phyloP scores from a whole-genome alignment of 2,329 filamentous ascomycete species.

The Epichloe amarillans region DNA sequence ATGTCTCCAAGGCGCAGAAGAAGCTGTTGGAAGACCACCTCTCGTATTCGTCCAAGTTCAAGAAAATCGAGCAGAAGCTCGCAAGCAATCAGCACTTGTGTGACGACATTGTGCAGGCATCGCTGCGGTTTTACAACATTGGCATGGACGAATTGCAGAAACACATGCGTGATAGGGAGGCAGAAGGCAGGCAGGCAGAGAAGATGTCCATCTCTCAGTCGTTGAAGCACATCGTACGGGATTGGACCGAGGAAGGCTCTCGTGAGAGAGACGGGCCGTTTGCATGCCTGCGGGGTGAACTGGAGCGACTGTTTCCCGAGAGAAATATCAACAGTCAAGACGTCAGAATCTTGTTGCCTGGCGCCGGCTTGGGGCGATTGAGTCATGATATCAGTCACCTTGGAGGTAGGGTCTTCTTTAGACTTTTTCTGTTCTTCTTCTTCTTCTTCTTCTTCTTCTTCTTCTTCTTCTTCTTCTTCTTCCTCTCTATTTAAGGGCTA shows the following conservation, averaged over 20 bases:
- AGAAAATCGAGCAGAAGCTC: constrained; percentile 28
- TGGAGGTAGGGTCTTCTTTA: constrained; percentile 16
- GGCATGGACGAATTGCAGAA: constrained; percentile 28
- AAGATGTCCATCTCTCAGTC: constrained; percentile 36
- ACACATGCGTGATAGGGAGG: constrained; percentile 25
- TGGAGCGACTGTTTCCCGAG: constrained; percentile 20
- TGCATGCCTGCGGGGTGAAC: constrained; percentile 21
- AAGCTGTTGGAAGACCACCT: constrained; percentile 37
- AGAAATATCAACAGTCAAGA: constrained; percentile 2
- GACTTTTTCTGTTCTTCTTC: not conserved
- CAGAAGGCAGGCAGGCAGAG: constrained; percentile 27
- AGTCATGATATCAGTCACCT: constrained; percentile 36
- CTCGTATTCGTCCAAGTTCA: constrained; percentile 42
- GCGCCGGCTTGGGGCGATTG: constrained; percentile 37
- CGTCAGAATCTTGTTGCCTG: constrained; percentile 34
- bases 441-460: not conserved
- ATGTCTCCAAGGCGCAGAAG: constrained; percentile 20
- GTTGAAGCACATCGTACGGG: constrained; percentile 43
- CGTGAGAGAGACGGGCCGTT: constrained; percentile 32
- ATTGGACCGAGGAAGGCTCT: constrained; percentile 37
- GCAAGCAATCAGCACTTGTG: constrained; percentile 32
- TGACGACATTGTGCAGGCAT: constrained; percentile 29
- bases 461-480: not conserved
- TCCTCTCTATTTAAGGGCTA: not conserved
- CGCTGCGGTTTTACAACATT: constrained; percentile 33